Evolutionary conservation across 2,329 filamentous ascomycete genomes (phyloP), one percentile per base, ranked within the genome.

Genomic region (Fusarium metavorans): DNA sequence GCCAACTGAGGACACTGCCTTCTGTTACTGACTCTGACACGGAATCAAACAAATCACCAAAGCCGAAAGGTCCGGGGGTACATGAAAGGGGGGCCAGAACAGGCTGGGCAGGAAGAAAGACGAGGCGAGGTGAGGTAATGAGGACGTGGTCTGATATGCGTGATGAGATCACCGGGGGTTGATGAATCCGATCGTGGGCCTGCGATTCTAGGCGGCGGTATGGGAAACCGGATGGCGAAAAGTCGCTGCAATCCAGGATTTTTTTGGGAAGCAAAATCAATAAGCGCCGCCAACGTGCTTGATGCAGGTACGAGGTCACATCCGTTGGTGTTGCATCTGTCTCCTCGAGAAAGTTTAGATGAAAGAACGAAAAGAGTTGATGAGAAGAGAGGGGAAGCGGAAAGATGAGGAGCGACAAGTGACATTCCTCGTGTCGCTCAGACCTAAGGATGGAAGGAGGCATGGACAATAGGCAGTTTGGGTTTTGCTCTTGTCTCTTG

Each of bases 81-180:
- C 13, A 23, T 65, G 63, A 66, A 66, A 37, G n/a, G 39, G 52
- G 67, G 68, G 39, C 52, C 66, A 64, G 72, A 52, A 62, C 50
- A 32, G 50, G 30, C 20, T 23, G 16, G 23, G 63, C 16, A 59
- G 35, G 34, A 34, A 41, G 60, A 57, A 59, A 58, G 37, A 50
- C 43, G 59, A 66, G 37, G 64, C 23, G 30, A 67, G 43, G 64
- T 70, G 67, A 76, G 74, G 72, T 58, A 67, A 72, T 54, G 68
- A 45, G 66, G 64, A 71, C 30, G 77, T 78, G 77, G 77, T 71
- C 77, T 78, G 77, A 78, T 76, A 71, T 75, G 73, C 64, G 68
- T 37, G 65, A 76, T 78, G 76, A 78, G 74, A 72, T 76, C 67
- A 72, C 74, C 70, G 52, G 68, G 62, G 64, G 34, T 68, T 16